Base-by-base conservation (phyloP, 75 land plant species). In the Isoetes taiwanensis region DNA sequence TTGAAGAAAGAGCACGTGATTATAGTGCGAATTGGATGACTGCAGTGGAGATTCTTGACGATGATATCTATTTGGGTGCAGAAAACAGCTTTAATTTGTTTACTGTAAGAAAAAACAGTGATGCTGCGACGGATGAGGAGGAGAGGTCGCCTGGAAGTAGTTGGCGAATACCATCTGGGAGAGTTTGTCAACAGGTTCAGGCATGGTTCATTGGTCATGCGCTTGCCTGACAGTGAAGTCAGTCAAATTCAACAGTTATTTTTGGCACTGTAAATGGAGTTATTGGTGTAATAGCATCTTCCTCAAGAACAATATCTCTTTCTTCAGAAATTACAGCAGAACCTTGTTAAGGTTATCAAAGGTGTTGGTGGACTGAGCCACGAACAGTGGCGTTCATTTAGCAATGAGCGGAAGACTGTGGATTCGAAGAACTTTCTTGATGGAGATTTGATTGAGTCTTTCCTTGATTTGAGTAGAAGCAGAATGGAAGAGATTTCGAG, bases 21-120 rank as follows among this genome's bases (percentile, higher is more conserved):
- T 89, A 89, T 41, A 89, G 82, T 64, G 99, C 99, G 34, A 89
- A 94, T 48, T 94, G 99, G 99, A 94, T 94, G 99, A 73, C 87
- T 32, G 96, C 87, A 25, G 84, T 94, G 48, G 99, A 94, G 74
- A 94, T 94, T 33, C 75, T 94, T n/a, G 96, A 89, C 54, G 99
- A 94, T 62, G 99, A 94, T 54, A 73, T 83, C 5, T 94, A 85
- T 34, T 77, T 94, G 21, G 99, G 99, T 58, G 99, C 99, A 17
- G 99, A 94, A 52, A 94, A 94, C 64, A 85, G 74, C 56, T 94
- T 74, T 61, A 94, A 94, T 64, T 78, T 94, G 39, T 85, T 94
- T 56, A 85, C 99, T 3, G 96, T 94, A 3, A 73, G 91, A 16
- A 94, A 89, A 54, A 94, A 94, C 60, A 85, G 90, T 50, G 99